phyloP scores from a whole-genome alignment of 2,329 filamentous ascomycete species.

The Cytospora schulzeri region DNA sequence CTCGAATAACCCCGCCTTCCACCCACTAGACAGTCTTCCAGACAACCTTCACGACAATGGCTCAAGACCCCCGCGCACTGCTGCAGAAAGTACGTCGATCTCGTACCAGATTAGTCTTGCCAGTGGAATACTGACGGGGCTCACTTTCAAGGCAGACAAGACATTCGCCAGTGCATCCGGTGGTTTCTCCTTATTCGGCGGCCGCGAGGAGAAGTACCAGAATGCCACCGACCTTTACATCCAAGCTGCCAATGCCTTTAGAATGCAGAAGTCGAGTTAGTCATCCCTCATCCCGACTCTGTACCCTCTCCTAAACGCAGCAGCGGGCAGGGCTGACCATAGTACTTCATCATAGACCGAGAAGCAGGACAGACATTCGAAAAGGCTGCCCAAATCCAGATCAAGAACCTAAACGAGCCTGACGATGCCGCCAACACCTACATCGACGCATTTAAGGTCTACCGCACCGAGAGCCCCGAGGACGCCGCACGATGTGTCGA shows the following conservation, averaged over 20 bases:
- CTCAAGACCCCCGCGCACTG: constrained; percentile 75
- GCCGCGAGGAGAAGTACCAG: constrained; percentile 84
- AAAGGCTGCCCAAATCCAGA: constrained; percentile 79
- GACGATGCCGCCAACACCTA: constrained; percentile 89
- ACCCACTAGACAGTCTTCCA: not conserved
- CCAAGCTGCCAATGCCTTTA: constrained; percentile 89
- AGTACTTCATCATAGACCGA: constrained; percentile 56
- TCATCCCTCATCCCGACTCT: constrained; percentile 9
- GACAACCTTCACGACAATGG: constrained; percentile 50
- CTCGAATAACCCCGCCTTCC: not conserved
- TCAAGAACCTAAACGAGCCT: constrained; percentile 80
- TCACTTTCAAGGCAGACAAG: constrained; percentile 77
- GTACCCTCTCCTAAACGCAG: not conserved
- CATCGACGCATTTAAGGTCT: constrained; percentile 92
- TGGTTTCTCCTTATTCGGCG: constrained; percentile 89
- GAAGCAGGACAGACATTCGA: constrained; percentile 89
- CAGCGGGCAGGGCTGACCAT: not conserved
- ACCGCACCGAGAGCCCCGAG: constrained; percentile 80
- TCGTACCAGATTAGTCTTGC: not conserved
- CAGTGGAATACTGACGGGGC: not conserved
- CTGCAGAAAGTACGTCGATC: constrained; percentile 69
- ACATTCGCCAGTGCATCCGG: constrained; percentile 70
- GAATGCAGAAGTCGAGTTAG: constrained; percentile 81
- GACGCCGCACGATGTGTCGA: constrained; percentile 81
- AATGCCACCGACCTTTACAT: constrained; percentile 84